Evolutionary conservation across 2,329 filamentous ascomycete species (phyloP).

Genomic region (Fusarium decemcellulare): DNA sequence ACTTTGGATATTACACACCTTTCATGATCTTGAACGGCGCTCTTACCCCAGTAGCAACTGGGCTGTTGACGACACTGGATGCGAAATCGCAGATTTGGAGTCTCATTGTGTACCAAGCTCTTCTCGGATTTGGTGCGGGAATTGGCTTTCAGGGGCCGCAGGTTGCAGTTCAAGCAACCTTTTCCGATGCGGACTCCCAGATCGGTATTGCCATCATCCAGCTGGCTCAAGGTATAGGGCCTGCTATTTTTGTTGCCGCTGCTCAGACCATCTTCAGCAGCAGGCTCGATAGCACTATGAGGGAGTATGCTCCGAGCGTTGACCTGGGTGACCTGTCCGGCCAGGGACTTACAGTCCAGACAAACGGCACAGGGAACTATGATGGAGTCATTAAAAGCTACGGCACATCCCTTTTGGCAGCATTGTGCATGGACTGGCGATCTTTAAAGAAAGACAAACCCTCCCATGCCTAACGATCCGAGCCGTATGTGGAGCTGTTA

Average conservation of each 20-base stretch:
- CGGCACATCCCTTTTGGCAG: not conserved
- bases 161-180: not conserved
- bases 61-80: not conserved
- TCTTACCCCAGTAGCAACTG: not conserved
- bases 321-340: not conserved
- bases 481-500: too few relatives aligned
- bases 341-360: not conserved
- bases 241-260: not conserved
- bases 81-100: not conserved
- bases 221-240: not conserved
- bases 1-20: not conserved
- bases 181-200: not conserved
- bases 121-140: not conserved
- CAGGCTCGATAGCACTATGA: not conserved
- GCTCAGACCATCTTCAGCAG: not conserved
- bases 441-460: not conserved
- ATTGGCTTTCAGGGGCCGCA: not conserved
- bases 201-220: not conserved
- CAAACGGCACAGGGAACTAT: too few relatives aligned
- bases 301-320: too few relatives aligned
- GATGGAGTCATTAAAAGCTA: not conserved
- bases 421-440: not conserved
- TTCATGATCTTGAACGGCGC: not conserved
- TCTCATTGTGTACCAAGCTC: not conserved
- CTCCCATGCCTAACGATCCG: too few relatives aligned